These are phyloP conservation scores for Syzygium syzygioides DNA, from an alignment of 441 rosid species.

Conservation along the genomic window DNA sequence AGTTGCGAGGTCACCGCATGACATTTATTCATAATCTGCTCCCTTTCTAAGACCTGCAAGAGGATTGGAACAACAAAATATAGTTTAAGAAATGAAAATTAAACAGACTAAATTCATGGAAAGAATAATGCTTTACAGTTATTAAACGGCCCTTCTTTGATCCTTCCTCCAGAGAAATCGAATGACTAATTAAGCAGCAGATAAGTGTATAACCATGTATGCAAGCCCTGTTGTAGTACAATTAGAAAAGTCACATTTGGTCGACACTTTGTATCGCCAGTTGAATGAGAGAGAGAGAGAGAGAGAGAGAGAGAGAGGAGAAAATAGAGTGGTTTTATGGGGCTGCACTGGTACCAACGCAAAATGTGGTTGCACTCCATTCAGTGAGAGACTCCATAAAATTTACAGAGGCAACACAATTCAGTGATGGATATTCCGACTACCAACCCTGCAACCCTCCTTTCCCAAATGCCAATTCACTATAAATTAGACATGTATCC, in stretches of 20 bases:
- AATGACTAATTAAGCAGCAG: neutral
- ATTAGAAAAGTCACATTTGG: neutral
- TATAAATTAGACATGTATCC: neutral
- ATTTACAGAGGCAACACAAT: neutral
- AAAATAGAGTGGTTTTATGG: neutral
- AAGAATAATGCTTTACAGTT: neutral
- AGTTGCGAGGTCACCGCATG: conserved; percentile 56
- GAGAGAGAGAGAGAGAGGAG: neutral
- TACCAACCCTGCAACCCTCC: neutral
- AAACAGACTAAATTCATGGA: neutral
- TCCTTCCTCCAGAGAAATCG: neutral
- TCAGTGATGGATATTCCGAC: neutral
- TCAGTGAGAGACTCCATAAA: neutral
- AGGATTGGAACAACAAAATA: neutral
- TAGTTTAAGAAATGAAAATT: neutral
- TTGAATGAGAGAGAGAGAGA: neutral
- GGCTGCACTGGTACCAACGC: neutral
- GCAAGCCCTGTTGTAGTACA: neutral
- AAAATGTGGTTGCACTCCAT: neutral
- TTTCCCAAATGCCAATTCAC: neutral
- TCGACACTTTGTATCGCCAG: neutral
- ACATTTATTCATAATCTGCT: conserved; percentile 53
- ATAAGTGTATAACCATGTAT: neutral
- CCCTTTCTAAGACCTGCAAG: conserved; percentile 81
- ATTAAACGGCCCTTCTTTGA: neutral